Conservation (phyloP, 225 moss, liverwort and hornwort species). For the Lunularia cruciata region DNA sequence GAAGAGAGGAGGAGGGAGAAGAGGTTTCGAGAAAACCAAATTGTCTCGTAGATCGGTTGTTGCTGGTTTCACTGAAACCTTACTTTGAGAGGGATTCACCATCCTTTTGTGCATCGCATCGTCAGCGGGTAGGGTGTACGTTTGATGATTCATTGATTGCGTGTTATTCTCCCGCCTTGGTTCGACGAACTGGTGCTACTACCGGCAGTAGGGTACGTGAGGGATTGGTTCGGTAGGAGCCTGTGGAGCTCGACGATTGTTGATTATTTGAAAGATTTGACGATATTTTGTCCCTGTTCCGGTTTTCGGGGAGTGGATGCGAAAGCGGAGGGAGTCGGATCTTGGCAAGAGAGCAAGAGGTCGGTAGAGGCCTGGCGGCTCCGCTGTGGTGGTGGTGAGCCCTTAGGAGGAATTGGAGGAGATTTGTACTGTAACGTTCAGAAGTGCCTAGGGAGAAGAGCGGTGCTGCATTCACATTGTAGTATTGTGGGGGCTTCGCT, state of each 20-base stretch:
- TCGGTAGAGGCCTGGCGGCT: background rate
- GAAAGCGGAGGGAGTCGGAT: background rate
- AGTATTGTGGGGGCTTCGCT: background rate
- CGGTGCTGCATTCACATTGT: background rate
- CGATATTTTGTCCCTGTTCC: constrained; percentile 5
- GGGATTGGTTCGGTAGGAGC: background rate
- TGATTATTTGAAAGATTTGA: background rate
- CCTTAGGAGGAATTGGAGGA: background rate
- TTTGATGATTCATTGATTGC: background rate
- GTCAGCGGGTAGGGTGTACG: background rate
- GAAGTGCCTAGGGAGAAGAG: background rate
- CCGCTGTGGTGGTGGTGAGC: background rate
- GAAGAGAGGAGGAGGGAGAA: background rate
- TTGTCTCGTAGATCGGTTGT: background rate
- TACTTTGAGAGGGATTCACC: constrained; percentile 1
- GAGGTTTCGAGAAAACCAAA: background rate
- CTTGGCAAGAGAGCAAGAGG: constrained; percentile 6
- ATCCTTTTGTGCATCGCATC: background rate
- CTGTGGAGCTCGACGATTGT: background rate
- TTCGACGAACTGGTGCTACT: background rate
- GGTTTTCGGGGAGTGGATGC: background rate
- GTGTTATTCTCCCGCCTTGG: background rate
- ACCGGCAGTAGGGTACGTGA: background rate
- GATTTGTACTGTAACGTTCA: background rate
- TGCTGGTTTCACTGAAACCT: background rate